phyloP scores from a whole-genome alignment of 495 filamentous ascomycete genomes.

The Cercophora sp. region DNA sequence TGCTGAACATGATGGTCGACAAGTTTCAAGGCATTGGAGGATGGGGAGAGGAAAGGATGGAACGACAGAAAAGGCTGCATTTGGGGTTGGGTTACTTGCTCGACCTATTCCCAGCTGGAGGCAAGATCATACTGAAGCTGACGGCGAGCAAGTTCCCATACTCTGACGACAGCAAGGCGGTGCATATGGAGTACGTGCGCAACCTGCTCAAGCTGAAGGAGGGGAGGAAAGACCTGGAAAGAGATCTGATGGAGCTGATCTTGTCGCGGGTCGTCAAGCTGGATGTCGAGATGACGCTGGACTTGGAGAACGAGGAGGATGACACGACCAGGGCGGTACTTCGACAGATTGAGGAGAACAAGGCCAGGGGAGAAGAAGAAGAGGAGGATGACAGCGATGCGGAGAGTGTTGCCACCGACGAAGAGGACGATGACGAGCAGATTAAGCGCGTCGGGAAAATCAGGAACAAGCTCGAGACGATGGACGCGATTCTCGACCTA shows the following conservation, averaged over 20 bases:
- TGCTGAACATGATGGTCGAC: constrained; percentile 74
- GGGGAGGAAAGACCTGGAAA: constrained; percentile 76
- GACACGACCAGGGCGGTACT: constrained; percentile 46
- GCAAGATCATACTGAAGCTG: constrained; percentile 59
- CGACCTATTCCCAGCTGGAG: constrained; percentile 70
- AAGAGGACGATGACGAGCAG: constrained; percentile 46
- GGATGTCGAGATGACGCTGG: constrained; percentile 89
- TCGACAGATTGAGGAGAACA: constrained; percentile 30
- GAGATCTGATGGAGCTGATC: constrained; percentile 77
- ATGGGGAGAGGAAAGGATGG: constrained; percentile 51
- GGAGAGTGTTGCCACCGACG: constrained; percentile 43
- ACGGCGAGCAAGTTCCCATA: constrained; percentile 68
- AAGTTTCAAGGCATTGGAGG: constrained; percentile 57
- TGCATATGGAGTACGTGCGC: constrained; percentile 70
- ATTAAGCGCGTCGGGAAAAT: constrained; percentile 54
- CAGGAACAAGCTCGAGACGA: constrained; percentile 78
- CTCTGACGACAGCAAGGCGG: constrained; percentile 64
- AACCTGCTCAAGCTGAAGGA: constrained; percentile 70
- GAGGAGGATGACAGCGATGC: constrained; percentile 60
- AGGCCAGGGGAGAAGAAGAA: constrained; percentile 48
- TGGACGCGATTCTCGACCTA: constrained; percentile 86
- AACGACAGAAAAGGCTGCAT: constrained; percentile 56
- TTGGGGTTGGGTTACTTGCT: constrained; percentile 70
- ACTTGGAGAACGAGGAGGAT: constrained; percentile 66
- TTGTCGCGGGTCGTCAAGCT: constrained; percentile 79